A percentile compares a stretch with the other conserved stretches of the same genome.
Evolutionary conservation across 768 basidiomycete species (phyloP).

Genomic region (Phaffia tasmanica): DNA sequence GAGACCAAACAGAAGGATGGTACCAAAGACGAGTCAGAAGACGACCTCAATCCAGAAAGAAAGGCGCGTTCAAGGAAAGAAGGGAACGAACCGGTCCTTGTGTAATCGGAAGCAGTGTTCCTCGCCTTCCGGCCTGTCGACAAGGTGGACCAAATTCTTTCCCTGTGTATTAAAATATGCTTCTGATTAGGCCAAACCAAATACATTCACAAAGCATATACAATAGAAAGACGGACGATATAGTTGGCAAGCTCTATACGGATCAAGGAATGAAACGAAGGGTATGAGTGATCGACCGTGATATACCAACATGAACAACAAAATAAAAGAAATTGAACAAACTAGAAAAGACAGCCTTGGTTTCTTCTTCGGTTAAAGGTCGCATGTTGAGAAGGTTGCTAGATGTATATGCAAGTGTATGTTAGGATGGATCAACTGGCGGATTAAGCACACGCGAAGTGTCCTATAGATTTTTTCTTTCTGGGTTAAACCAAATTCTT

Average conservation of each 20-base stretch:
- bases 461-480: too few relatives aligned
- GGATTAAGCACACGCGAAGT: too few relatives aligned
- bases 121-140: slow-evolving; percentile 79
- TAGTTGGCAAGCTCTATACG: slow-evolving; percentile 77
- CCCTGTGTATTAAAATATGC: slow-evolving; percentile 47
- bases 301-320: neutral
- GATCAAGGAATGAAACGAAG: slow-evolving; percentile 5
- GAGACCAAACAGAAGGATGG: neutral
- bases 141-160: slow-evolving; percentile 87
- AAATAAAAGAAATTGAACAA: slow-evolving; percentile 16
- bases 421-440: too few relatives aligned
- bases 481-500: too few relatives aligned
- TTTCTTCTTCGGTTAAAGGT: slow-evolving; percentile 92
- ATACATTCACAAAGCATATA: neutral
- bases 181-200: neutral
- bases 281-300: neutral
- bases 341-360: slow-evolving; percentile 83
- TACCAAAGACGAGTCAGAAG: neutral
- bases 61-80: neutral
- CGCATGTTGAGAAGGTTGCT: slow-evolving; percentile 49
- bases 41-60: neutral
- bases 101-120: slow-evolving; percentile 92
- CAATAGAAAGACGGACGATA: slow-evolving; percentile 50
- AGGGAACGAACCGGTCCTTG: slow-evolving; percentile 52
- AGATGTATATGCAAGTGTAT: too few relatives aligned